Percentiles rank a stretch among this genome's conserved stretches.
Conservation (phyloP, 805 yeast species). For the Dipodascopsis tothii region DNA sequence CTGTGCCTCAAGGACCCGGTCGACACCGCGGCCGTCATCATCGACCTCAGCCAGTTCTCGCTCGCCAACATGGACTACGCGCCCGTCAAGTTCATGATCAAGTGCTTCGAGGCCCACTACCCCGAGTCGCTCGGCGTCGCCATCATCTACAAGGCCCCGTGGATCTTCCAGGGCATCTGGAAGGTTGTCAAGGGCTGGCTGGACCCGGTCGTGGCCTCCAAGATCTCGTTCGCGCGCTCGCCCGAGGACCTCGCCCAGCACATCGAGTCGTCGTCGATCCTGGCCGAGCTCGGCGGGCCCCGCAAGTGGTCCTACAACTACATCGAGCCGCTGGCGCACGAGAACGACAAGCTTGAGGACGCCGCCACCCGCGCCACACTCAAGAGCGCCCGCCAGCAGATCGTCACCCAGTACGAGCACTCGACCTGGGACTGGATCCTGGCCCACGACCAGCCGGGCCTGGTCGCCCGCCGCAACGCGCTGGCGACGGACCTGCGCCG, state of each 20-base stretch:
- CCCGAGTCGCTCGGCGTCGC: slow-evolving; percentile 86
- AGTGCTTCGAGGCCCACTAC: slow-evolving; percentile 89
- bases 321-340: slow-evolving; percentile 51
- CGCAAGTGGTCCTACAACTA: slow-evolving; percentile 54
- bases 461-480: slow-evolving; percentile 36
- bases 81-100: slow-evolving; percentile 82
- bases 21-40: slow-evolving; percentile 75
- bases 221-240: slow-evolving; percentile 73
- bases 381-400: slow-evolving; percentile 45
- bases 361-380: slow-evolving; percentile 42
- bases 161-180: slow-evolving; percentile 96
- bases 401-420: slow-evolving; percentile 49
- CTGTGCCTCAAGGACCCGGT: slow-evolving; percentile 63
- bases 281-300: slow-evolving; percentile 68
- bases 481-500: slow-evolving; percentile 47
- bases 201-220: slow-evolving; percentile 92
- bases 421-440: slow-evolving; percentile 70
- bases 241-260: slow-evolving; percentile 57
- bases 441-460: slow-evolving; percentile 36
- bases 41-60: slow-evolving; percentile 80
- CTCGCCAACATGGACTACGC: slow-evolving; percentile 86
- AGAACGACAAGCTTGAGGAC: slow-evolving; percentile 43
- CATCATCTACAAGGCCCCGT: slow-evolving; percentile 88
- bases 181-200: slow-evolving; percentile 85
- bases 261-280: slow-evolving; percentile 54